phyloP scores from a whole-genome alignment of 73 alveolate species.

The Diophrys sp. region DNA sequence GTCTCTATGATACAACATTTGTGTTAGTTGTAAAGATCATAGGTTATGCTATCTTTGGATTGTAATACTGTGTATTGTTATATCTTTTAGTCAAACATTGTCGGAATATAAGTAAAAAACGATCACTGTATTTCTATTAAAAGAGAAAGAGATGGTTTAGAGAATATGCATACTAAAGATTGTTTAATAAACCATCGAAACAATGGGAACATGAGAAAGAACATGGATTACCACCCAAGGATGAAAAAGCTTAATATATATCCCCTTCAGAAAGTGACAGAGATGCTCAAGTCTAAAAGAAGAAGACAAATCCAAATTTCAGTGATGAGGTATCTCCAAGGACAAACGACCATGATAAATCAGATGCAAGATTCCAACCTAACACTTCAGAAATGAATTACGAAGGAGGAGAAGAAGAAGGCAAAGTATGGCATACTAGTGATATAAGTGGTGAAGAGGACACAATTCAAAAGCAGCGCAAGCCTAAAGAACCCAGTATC shows the following conservation, averaged over 20 bases:
- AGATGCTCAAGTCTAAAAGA: too few relatives aligned
- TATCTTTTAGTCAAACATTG: not conserved
- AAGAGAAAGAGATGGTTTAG: not conserved
- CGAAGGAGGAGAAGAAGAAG: not conserved
- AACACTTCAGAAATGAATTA: too few relatives aligned
- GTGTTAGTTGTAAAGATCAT: not conserved
- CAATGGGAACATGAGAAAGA: not conserved
- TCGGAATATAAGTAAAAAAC: too few relatives aligned
- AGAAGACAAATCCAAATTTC: too few relatives aligned
- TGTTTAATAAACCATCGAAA: not conserved
- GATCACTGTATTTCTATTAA: not conserved
- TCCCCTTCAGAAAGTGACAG: too few relatives aligned
- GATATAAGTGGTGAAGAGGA: not conserved
- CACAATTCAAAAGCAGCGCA: not conserved
- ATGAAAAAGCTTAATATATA: too few relatives aligned
- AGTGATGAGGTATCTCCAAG: too few relatives aligned
- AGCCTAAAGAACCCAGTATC: not conserved
- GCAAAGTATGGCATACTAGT: not conserved
- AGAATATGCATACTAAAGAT: not conserved
- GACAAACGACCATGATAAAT: too few relatives aligned
- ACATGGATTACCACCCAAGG: not conserved
- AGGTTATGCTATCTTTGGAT: not conserved
- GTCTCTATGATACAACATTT: not conserved
- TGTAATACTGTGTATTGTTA: not conserved
- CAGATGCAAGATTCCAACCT: too few relatives aligned